Conservation (phyloP, 2,329 filamentous ascomycete species). For the Fusarium sp. region DNA sequence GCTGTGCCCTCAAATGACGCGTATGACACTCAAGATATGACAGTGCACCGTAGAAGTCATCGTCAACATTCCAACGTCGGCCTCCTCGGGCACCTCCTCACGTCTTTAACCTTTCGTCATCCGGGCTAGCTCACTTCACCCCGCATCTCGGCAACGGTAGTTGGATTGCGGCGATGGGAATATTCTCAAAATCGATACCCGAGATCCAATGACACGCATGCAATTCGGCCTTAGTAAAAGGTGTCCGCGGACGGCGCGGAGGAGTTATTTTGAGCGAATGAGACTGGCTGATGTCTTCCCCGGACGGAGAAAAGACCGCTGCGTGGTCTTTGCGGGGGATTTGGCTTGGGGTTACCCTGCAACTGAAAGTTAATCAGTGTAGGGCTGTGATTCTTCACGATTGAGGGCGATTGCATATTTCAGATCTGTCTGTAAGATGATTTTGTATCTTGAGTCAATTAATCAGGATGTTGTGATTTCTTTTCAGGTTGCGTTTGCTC, state of each 20-base stretch:
- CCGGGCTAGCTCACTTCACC: neutral
- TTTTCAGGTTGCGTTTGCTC: too few relatives aligned
- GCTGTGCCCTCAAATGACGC: neutral
- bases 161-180: neutral
- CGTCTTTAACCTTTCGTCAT: neutral
- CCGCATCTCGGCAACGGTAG: slow-evolving; percentile 28
- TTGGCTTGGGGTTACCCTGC: neutral
- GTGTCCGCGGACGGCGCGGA: neutral
- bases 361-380: neutral
- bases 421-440: fast-evolving
- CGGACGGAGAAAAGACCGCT: neutral
- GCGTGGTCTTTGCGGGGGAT: neutral
- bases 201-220: slow-evolving; percentile 3
- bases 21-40: neutral
- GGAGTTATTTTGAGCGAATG: slow-evolving; percentile 13
- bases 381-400: neutral
- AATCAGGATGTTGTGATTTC: too few relatives aligned
- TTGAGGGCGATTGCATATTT: fast-evolving
- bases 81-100: neutral
- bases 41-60: neutral
- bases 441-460: too few relatives aligned
- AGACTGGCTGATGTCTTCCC: neutral
- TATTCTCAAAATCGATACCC: neutral
- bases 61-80: neutral
- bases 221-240: neutral